These are phyloP conservation scores for Pythium brassicae DNA, from an alignment of 352 stramenopile genomes.

Conservation along the genomic window DNA sequence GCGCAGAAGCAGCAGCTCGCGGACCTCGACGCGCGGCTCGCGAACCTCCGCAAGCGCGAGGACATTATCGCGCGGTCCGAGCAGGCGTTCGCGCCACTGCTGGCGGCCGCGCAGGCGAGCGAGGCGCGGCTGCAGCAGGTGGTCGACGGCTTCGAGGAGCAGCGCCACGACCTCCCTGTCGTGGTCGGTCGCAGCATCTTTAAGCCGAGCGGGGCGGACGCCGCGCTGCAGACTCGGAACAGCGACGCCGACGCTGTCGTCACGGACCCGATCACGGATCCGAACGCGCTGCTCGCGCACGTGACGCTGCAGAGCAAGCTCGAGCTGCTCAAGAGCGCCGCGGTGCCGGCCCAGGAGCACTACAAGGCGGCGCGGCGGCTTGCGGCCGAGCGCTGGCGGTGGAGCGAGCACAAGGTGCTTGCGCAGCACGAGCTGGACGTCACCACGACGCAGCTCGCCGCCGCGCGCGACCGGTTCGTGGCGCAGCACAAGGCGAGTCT, in stretches of 20 bases:
- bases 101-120: constrained; percentile 23
- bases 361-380: constrained; percentile 48
- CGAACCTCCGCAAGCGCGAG: constrained; percentile 42
- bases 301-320: constrained; percentile 66
- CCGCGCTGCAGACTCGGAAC: background rate
- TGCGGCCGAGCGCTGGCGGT: constrained; percentile 59
- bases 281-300: constrained; percentile 32
- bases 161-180: constrained; percentile 42
- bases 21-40: constrained; percentile 33
- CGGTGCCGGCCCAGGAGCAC: constrained; percentile 46
- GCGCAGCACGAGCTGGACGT: constrained; percentile 57
- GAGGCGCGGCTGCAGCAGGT: constrained; percentile 18
- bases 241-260: constrained; percentile 9
- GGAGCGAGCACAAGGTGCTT: constrained; percentile 36
- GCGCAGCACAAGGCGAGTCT: constrained; percentile 41
- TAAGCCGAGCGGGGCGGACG: constrained; percentile 17
- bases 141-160: constrained; percentile 25
- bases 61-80: constrained; percentile 41
- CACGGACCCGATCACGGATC: constrained; percentile 22
- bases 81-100: constrained; percentile 26
- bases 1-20: constrained; percentile 46
- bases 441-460: constrained; percentile 45
- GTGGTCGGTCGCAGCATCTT: constrained; percentile 57
- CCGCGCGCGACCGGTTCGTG: constrained; percentile 46
- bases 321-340: constrained; percentile 45